Evolutionary conservation across 2,329 filamentous ascomycete species (phyloP).

Genomic region (Colletotrichum paranaense): DNA sequence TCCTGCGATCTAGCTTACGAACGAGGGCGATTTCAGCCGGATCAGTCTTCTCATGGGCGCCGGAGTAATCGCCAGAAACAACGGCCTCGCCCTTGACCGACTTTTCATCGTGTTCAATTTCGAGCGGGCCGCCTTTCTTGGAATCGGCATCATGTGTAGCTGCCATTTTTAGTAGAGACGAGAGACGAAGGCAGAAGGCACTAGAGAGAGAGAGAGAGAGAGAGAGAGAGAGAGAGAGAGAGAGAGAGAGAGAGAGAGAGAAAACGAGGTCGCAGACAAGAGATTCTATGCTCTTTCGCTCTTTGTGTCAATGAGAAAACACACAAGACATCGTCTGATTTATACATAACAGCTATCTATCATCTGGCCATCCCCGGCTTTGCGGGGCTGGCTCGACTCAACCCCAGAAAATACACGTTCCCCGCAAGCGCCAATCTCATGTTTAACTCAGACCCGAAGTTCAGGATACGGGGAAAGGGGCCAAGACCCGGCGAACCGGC

Average conservation of each 20-base stretch:
- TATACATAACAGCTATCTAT: background rate
- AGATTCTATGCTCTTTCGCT: background rate
- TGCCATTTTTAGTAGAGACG: background rate
- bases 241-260: background rate
- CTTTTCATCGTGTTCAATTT: conserved; percentile 26
- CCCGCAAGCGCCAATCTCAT: conserved; percentile 11
- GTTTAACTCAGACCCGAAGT: background rate
- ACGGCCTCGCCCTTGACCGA: conserved; percentile 11
- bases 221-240: background rate
- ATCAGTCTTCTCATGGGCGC: conserved; percentile 41
- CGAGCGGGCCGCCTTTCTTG: conserved; percentile 9
- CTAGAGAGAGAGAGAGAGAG: background rate
- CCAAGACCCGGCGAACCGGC: conserved; percentile 9
- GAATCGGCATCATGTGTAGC: background rate
- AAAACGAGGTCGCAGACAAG: too few relatives aligned
- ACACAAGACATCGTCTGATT: background rate
- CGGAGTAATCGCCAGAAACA: conserved; percentile 28
- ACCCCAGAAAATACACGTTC: conserved; percentile 8
- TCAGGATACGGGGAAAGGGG: background rate
- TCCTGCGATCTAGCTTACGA: conserved; percentile 39
- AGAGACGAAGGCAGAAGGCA: background rate
- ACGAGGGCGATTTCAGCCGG: conserved; percentile 41
- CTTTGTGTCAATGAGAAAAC: background rate
- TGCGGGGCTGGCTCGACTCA: conserved; percentile 10
- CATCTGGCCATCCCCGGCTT: background rate